Evolutionary conservation across 2,329 filamentous ascomycete genomes (phyloP), one percentile per base, ranked within the genome.

Genomic region (Metarhizium brunneum): DNA sequence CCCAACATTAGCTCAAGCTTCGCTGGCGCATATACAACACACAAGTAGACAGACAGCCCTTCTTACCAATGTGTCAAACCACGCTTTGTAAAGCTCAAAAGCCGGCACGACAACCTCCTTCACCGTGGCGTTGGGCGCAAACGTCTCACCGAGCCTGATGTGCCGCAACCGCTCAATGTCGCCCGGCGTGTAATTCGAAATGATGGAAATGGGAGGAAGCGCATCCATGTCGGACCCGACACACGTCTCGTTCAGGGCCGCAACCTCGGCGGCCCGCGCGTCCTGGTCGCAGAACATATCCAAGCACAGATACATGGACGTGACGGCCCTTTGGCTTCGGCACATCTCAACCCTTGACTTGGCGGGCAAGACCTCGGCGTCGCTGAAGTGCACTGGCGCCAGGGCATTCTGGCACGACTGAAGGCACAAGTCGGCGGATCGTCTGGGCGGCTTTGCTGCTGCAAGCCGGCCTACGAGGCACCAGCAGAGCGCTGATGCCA

Each of bases 21-120:
- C 5, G 1, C 47, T 2, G 38, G n/a, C 8, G 16, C 1, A 11
- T 13, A 11, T 49, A 3, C 4, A 14, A 11, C 50, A 3, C 5
- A 18, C 10, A 1, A 20, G 20, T 13, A 40, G 14, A 13, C 38
- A 40, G 14, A 13, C 38, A 14, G 5, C 14, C 38, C 38, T 2
- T 54, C 66, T 55, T 62, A 66, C 71, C 57, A 77, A 61, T 5
- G 75, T 76, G 50, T 71, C 68, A 57, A 67, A 69, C 61, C 72
- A 71, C 0, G 66, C 58, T 0, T 57, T 57, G 56, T 71, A 72
- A 40, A 70, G 67, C n/a, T 60, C 57, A 16, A 65, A 59, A 0
- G 68, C 67, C 0, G 71, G 71, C 29, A 77, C 45, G 0, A 72
- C 67, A 2, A 65, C 63, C 52, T 73, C 69, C 0, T 54, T 25